A percentile compares a stretch with the other conserved stretches of the same genome.
Evolutionary conservation across 192 early-diverging fungal species (phyloP).

Genomic region (Anaeromyces robustus): DNA sequence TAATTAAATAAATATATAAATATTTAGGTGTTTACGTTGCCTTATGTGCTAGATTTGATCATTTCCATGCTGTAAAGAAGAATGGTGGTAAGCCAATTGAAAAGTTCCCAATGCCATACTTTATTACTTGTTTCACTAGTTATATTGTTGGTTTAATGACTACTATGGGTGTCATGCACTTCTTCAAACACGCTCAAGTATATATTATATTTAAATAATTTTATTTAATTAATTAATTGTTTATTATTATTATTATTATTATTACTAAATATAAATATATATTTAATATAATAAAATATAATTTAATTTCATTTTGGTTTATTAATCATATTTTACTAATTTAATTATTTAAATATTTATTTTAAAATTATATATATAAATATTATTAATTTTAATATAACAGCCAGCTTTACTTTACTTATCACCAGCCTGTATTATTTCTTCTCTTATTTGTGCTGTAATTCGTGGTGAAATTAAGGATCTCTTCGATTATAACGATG

Average conservation of each 20-base stretch:
- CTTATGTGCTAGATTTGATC: conserved; percentile 77
- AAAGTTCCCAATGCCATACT: conserved; percentile 74
- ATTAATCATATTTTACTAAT: no score
- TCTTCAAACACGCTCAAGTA: conserved; percentile 84
- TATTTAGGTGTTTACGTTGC: conserved; percentile 72
- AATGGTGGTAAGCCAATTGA: conserved; percentile 20
- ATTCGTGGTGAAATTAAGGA: conserved; percentile 50
- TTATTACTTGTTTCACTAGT: conserved; percentile 57
- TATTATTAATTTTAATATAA: not conserved
- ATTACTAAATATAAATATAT: no score
- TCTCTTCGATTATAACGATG: conserved; percentile 45
- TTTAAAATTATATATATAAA: no score
- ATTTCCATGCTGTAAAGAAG: conserved; percentile 33
- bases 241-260: no score
- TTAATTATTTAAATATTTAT: no score
- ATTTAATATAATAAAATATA: no score
- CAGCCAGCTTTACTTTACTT: conserved; percentile 87
- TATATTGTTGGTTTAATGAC: conserved; percentile 74
- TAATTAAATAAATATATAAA: not conserved
- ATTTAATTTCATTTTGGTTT: no score
- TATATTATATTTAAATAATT: no score
- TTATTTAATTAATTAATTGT: no score
- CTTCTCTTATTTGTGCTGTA: conserved; percentile 41
- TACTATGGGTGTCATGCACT: conserved; percentile 87
- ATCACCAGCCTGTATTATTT: conserved; percentile 88